These are phyloP conservation scores for Penicillium sp. DNA, from an alignment of 2,329 filamentous ascomycete species.

Conservation along the genomic window DNA sequence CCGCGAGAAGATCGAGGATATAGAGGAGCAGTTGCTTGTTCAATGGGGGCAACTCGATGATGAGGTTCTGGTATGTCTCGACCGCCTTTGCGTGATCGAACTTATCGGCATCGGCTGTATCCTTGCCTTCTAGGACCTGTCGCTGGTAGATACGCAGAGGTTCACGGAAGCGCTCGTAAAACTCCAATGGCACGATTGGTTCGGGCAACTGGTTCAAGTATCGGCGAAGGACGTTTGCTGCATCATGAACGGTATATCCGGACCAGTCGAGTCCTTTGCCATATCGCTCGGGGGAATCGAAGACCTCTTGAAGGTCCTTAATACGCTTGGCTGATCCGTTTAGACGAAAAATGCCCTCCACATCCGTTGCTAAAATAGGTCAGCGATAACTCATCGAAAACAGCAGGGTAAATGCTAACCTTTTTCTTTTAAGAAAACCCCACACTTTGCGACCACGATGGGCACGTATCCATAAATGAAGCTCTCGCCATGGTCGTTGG, in stretches of 20 bases:
- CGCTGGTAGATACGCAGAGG: conserved; percentile 69
- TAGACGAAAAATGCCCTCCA: conserved; percentile 94
- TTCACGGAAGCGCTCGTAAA: conserved; percentile 87
- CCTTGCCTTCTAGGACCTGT: conserved; percentile 68
- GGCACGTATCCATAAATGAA: conserved; percentile 99
- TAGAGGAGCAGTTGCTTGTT: conserved; percentile 94
- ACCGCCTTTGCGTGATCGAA: conserved; percentile 77
- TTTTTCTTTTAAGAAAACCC: conserved; percentile 96
- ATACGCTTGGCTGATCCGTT: conserved; percentile 97
- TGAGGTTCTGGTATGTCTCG: conserved; percentile 77
- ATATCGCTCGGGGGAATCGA: conserved; percentile 92
- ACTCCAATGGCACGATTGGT: conserved; percentile 89
- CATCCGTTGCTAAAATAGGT: conserved; percentile 69
- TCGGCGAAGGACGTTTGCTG: conserved; percentile 88
- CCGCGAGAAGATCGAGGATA: conserved; percentile 89
- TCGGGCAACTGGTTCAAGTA: conserved; percentile 97
- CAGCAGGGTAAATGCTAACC: conserved; percentile 56
- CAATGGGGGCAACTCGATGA: conserved; percentile 86
- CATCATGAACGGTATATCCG: conserved; percentile 97
- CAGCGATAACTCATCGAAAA: conserved; percentile 13
- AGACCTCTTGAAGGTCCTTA: conserved; percentile 87
- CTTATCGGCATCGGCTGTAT: conserved; percentile 66
- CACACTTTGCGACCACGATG: conserved; percentile 97
- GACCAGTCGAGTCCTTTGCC: conserved; percentile 97
- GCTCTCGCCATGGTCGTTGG: conserved; percentile 86